Conservation (phyloP, 805 yeast genomes). For the Barnettozyma wickerhamii region DNA sequence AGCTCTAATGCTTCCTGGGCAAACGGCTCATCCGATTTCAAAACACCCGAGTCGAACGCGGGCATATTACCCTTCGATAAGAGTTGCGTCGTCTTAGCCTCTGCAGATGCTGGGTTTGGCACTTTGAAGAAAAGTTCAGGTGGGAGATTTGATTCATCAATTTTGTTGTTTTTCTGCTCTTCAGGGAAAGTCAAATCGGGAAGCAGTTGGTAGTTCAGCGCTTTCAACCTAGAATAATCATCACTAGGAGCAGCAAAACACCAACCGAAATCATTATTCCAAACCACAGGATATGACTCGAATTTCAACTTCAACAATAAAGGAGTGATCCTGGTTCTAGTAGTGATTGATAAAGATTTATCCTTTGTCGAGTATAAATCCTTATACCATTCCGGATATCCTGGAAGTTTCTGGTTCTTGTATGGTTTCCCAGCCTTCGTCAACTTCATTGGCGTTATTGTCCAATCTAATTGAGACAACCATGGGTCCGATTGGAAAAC, state of each 20-base stretch:
- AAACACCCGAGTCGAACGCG: slow-evolving; percentile 66
- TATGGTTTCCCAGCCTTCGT: slow-evolving; percentile 67
- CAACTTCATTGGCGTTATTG: slow-evolving; percentile 49
- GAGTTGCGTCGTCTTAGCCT: slow-evolving; percentile 65
- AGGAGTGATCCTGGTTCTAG: slow-evolving; percentile 74
- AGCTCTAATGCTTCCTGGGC: slow-evolving; percentile 78
- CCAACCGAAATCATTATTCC: slow-evolving; percentile 86
- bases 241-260: slow-evolving; percentile 58
- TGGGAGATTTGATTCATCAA: slow-evolving; percentile 8
- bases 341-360: slow-evolving; percentile 52
- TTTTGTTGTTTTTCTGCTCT: slow-evolving; percentile 5
- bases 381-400: slow-evolving; percentile 92
- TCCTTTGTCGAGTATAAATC: slow-evolving; percentile 41
- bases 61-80: slow-evolving; percentile 72
- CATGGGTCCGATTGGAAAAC: slow-evolving; percentile 69
- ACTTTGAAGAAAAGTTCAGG: slow-evolving; percentile 50
- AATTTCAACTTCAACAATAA: slow-evolving; percentile 71
- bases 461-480: slow-evolving; percentile 90
- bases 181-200: slow-evolving; percentile 12
- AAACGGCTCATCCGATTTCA: slow-evolving; percentile 64
- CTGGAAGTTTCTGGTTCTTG: slow-evolving; percentile 78
- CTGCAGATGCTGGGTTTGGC: slow-evolving; percentile 86
- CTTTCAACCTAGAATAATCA: slow-evolving; percentile 27
- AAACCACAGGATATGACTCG: slow-evolving; percentile 78
- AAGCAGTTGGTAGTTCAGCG: slow-evolving; percentile 31